Evolutionary conservation across 768 basidiomycete genomes (phyloP), one percentile per base, ranked within the genome.

Genomic region (Boletales sp.): DNA sequence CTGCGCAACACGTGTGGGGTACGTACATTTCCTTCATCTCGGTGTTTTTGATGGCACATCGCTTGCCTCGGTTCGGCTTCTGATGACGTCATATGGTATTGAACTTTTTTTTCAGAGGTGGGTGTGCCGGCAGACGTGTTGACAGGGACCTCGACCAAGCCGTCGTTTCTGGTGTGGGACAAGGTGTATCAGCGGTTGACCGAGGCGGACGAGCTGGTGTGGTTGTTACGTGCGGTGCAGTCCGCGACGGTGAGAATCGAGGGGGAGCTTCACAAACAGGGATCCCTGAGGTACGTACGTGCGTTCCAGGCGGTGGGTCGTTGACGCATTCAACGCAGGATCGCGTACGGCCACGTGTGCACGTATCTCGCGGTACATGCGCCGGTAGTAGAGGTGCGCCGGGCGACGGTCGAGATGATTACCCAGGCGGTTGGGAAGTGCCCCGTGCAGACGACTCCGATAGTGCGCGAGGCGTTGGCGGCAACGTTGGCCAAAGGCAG

Each of bases 91-190:
- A n/a, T n/a, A n/a, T n/a, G n/a, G n/a, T n/a, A n/a, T n/a, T n/a
- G n/a, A n/a, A n/a, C n/a, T n/a, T n/a, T n/a, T n/a, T n/a, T n/a
- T n/a, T n/a, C n/a, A n/a, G n/a, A n/a, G n/a, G n/a, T n/a, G 56
- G 82, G 83, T 62, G 44, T 76, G 28, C 66, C 67, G 3, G 54
- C 80, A n/a, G 72, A 76, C 32, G 67, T 75, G 1, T 64, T 88
- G n/a, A 61, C 66, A 15, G 66, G 66, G 5, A 67, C 81, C 0
- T 70, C 73, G 13, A 70, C 78, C 19, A 96, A 92, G 62, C 88
- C 91, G 0, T 86, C 88, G 2, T 96, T 96, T 70, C 67, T 97
- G 36, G 58, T 94, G 13, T 91, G 82, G 81, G 93, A 95, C 46
- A 93, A 89, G 64, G 83, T 90, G 0, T 93, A 91, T 59, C 80